phyloP scores from a whole-genome alignment of 2,329 filamentous ascomycete genomes.

The Fusarium buharicum region DNA sequence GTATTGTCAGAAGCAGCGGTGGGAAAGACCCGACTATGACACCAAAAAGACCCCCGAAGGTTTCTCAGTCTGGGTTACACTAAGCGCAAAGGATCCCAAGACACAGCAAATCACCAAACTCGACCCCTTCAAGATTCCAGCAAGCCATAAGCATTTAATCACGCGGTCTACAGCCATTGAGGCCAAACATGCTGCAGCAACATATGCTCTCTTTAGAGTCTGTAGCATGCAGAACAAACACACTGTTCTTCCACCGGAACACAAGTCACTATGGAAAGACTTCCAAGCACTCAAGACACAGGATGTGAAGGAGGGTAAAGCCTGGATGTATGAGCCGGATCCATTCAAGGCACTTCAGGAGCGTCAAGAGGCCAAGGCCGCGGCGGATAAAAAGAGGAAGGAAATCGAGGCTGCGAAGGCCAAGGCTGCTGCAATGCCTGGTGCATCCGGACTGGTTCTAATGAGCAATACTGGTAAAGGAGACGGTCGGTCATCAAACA shows the following conservation, averaged over 20 bases:
- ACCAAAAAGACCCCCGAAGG: constrained; percentile 79
- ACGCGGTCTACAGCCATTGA: constrained; percentile 84
- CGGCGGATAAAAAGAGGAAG: constrained; percentile 81
- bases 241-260: constrained; percentile 91
- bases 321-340: constrained; percentile 95
- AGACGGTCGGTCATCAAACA: constrained; percentile 51
- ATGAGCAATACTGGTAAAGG: constrained; percentile 56
- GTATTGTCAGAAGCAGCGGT: constrained; percentile 94
- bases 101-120: constrained; percentile 80
- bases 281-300: constrained; percentile 84
- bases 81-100: constrained; percentile 81
- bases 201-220: constrained; percentile 89
- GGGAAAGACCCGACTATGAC: constrained; percentile 93
- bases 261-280: constrained; percentile 90
- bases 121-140: constrained; percentile 84
- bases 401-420: constrained; percentile 75
- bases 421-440: constrained; percentile 72
- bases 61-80: constrained; percentile 81
- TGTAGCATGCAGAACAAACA: constrained; percentile 97
- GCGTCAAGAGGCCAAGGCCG: constrained; percentile 79
- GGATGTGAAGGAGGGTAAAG: constrained; percentile 79
- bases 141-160: constrained; percentile 79
- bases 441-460: constrained; percentile 66
- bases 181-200: constrained; percentile 91
- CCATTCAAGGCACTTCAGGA: constrained; percentile 86